Evolutionary conservation across 495 filamentous ascomycete genomes (phyloP).

Genomic region (Achaetomiella virescens): DNA sequence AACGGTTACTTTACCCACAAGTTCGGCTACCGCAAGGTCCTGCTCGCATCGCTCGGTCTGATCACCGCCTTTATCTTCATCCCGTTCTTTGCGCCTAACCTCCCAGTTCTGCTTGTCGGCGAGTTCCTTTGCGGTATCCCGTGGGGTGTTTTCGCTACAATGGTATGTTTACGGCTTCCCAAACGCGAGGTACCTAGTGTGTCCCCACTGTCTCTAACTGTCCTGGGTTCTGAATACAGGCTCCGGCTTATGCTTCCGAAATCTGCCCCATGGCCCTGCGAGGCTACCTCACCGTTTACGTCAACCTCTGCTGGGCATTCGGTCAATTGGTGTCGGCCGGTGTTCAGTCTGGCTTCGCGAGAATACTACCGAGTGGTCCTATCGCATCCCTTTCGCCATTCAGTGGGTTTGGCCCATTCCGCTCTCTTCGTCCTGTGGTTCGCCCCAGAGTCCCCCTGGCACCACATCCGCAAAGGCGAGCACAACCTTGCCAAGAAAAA

Average conservation of each 20-base stretch:
- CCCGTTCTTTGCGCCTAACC: no score
- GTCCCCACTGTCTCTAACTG: no score
- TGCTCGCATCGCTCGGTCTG: no score
- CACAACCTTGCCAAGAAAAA: slow-evolving; percentile 43
- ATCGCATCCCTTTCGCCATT: slow-evolving; percentile 53
- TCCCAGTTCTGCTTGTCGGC: no score
- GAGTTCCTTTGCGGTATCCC: no score
- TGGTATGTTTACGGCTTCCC: no score
- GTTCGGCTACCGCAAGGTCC: no score
- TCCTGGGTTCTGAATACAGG: background rate
- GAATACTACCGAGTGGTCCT: slow-evolving; percentile 41
- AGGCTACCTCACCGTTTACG: slow-evolving; percentile 51
- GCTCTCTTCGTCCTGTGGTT: slow-evolving; percentile 50
- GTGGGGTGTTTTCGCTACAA: no score
- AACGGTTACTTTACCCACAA: no score
- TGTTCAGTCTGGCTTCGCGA: slow-evolving; percentile 45
- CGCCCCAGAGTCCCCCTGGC: slow-evolving; percentile 60
- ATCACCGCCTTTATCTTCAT: no score
- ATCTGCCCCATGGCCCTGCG: slow-evolving; percentile 54
- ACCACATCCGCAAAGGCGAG: slow-evolving; percentile 52
- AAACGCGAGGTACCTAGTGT: no score
- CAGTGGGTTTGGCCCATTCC: slow-evolving; percentile 58
- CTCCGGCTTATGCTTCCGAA: slow-evolving; percentile 39
- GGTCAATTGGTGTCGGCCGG: slow-evolving; percentile 55
- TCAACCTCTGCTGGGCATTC: slow-evolving; percentile 64